A percentile compares a stretch with the other conserved stretches of the same genome.
These are phyloP conservation scores for Diaporthe velutina DNA, from an alignment of 2,329 filamentous ascomycete genomes.

Conservation along the genomic window DNA sequence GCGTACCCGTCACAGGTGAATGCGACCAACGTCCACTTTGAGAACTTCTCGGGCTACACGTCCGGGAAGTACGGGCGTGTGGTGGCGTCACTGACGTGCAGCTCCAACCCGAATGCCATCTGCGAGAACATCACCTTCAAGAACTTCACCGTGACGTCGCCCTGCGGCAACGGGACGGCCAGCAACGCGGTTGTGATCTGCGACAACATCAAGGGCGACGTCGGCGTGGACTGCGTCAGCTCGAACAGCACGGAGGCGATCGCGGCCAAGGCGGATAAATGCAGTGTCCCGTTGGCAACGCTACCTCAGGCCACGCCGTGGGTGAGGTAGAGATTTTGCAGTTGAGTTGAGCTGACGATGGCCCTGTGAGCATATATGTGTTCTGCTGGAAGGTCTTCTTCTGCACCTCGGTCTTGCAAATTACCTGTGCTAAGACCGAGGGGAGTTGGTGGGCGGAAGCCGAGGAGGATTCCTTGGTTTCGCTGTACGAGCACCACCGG, in stretches of 20 bases:
- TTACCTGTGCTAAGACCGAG: neutral
- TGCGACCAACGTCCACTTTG: constrained; percentile 69
- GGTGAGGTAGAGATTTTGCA: neutral
- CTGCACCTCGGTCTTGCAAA: neutral
- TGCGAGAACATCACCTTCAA: constrained; percentile 68
- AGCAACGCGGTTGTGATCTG: constrained; percentile 61
- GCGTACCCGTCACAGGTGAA: constrained; percentile 68
- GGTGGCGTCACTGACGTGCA: constrained; percentile 68
- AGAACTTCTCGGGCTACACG: constrained; percentile 69
- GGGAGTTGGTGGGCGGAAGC: neutral
- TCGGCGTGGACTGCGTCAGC: constrained; percentile 51
- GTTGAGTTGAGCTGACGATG: neutral
- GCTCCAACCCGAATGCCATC: constrained; percentile 63
- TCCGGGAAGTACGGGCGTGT: constrained; percentile 68
- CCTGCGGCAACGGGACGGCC: constrained; percentile 49
- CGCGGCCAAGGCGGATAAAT: constrained; percentile 49
- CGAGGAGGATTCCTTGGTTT: neutral
- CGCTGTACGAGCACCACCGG: neutral
- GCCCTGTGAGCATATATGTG: neutral
- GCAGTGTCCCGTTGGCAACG: constrained; percentile 47
- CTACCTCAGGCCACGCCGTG: constrained; percentile 35
- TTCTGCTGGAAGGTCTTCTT: neutral
- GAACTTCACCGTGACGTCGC: constrained; percentile 67
- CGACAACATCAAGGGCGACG: constrained; percentile 57
- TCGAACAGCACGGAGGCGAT: constrained; percentile 50